A percentile compares a stretch with the other conserved stretches of the same genome.
phyloP scores from a whole-genome alignment of 352 stramenopile genomes.

The Globisporangium spiculum region DNA sequence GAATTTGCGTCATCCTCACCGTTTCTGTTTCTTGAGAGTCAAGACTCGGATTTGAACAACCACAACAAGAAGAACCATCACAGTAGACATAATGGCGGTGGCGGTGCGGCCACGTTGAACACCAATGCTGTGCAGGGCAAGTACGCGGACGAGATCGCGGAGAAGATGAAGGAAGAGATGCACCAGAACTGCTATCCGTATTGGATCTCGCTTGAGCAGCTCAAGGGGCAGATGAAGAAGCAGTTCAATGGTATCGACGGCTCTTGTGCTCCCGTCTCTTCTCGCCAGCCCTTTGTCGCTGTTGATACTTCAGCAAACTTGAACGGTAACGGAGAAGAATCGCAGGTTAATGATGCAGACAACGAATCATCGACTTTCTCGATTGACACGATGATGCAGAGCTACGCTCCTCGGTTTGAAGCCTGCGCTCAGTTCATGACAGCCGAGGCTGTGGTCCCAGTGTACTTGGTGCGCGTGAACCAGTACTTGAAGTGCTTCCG shows the following conservation, averaged over 20 bases:
- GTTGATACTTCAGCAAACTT: not conserved
- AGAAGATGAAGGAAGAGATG: constrained; percentile 50
- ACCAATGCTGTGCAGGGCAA: constrained; percentile 32
- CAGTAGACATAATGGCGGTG: not conserved
- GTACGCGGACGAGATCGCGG: constrained; percentile 43
- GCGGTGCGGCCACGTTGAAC: constrained; percentile 15
- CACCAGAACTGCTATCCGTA: constrained; percentile 37
- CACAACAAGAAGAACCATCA: not conserved
- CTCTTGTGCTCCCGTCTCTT: not conserved
- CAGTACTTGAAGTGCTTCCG: constrained; percentile 26
- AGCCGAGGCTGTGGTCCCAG: not conserved
- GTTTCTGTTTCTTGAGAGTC: constrained; percentile 28
- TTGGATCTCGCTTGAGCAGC: constrained; percentile 33
- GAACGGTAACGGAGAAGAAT: not conserved
- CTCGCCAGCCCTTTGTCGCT: not conserved
- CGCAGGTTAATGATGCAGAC: not conserved
- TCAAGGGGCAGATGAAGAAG: constrained; percentile 36
- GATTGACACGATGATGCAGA: not conserved
- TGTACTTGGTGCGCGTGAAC: constrained; percentile 16
- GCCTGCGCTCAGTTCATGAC: constrained; percentile 12
- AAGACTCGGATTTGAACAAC: not conserved
- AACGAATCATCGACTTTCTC: not conserved
- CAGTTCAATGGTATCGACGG: constrained; percentile 12
- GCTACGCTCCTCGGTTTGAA: not conserved
- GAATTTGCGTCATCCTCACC: constrained; percentile 49